These are phyloP conservation scores for Rosellinia necatrix DNA, from an alignment of 2,329 filamentous ascomycete genomes.

Conservation along the genomic window DNA sequence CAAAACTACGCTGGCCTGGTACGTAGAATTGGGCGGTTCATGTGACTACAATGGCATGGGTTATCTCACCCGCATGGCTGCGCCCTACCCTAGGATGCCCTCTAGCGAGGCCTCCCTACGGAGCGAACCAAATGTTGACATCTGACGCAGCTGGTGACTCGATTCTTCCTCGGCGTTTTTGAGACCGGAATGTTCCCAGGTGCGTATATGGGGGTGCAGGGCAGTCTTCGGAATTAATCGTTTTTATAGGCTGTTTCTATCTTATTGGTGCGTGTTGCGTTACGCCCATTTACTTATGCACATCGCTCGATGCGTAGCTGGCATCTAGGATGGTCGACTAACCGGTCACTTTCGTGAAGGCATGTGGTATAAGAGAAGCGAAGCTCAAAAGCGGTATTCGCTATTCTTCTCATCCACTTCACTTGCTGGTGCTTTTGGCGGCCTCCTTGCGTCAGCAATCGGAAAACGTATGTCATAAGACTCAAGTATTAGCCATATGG, in stretches of 20 bases:
- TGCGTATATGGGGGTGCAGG: slow-evolving; percentile 13
- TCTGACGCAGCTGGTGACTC: slow-evolving; percentile 60
- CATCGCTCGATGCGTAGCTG: neutral
- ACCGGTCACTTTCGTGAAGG: slow-evolving; percentile 43
- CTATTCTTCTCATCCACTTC: slow-evolving; percentile 91
- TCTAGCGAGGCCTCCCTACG: neutral
- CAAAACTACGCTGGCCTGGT: slow-evolving; percentile 73
- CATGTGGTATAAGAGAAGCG: slow-evolving; percentile 87
- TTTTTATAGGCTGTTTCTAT: slow-evolving; percentile 66
- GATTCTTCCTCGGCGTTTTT: slow-evolving; percentile 83
- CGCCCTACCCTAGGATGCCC: neutral
- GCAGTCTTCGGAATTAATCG: slow-evolving; percentile 22
- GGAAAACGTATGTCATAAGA: slow-evolving; percentile 63
- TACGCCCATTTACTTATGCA: slow-evolving; percentile 33
- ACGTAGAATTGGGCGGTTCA: slow-evolving; percentile 6
- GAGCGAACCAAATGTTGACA: slow-evolving; percentile 6
- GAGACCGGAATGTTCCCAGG: slow-evolving; percentile 67
- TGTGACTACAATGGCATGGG: neutral
- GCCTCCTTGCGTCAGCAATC: slow-evolving; percentile 82
- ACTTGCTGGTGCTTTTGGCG: slow-evolving; percentile 82
- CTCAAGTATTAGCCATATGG: neutral
- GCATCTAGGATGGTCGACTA: slow-evolving; percentile 17
- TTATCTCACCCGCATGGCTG: neutral
- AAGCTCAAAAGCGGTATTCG: slow-evolving; percentile 88
- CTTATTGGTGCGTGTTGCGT: slow-evolving; percentile 68